Evolutionary conservation across 352 stramenopile species (phyloP), one percentile per base, ranked within the genome.

Genomic region (Globisporangium spinosum): DNA sequence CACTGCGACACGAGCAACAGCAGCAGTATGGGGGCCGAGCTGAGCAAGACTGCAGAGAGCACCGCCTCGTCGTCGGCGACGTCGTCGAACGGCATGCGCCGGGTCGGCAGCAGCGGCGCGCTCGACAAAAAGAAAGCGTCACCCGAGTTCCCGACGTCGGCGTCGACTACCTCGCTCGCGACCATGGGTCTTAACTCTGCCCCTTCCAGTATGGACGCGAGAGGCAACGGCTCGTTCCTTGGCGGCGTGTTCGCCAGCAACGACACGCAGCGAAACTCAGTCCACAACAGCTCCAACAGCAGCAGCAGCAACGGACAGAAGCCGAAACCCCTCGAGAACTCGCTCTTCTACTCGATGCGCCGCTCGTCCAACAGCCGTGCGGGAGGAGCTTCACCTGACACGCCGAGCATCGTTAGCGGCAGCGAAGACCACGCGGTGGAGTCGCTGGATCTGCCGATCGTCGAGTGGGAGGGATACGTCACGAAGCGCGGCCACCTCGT

Each of bases 381-480:
- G 27, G 68, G 60, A 2, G 68, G 55, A 29, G 20, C 29, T 29
- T 60, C 68, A 7, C 29, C 58, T 2, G 69, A 71, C 38, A 61
- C 27, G n/a, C 32, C 25, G 3, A 65, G 57, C 22, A 12, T 54
- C 23, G 23, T 13, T 9, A 40, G 67, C 15, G 45, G 69, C 58
- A 73, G 70, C 29, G 81, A 88, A 12, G 85, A 94, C 57, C 77
- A 88, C 25, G 59, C 49, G 0, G 78, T 96, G 22, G 89, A 96
- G 74, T 92, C 83, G 65, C 73, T 96, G 10, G 89, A 96, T 64
- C 72, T 96, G 58, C 89, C 88, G 23, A 93, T 92, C 25, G 84
- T 94, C 34, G 89, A 96, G 68, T 96, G 89, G 89, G 89, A 96
- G 74, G 89, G 89, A 45, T 96, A 95, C 68, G 89, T 94, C n/a